Conservation (phyloP, 1,284 basidiomycete genomes). For the Porodaedalea pini region DNA sequence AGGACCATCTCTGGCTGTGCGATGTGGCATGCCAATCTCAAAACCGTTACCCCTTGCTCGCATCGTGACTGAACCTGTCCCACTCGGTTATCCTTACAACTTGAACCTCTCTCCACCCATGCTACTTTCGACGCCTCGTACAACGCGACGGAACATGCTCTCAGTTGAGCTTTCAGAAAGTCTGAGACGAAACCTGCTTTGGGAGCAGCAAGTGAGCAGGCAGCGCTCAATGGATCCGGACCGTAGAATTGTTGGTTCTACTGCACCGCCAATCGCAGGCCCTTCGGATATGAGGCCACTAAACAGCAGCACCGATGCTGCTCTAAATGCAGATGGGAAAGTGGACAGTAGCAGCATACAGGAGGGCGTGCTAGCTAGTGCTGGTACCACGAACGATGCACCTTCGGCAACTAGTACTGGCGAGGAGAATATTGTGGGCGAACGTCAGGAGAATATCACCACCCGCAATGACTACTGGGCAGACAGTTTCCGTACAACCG, state of each 20-base stretch:
- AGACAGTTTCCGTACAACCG: constrained; percentile 60
- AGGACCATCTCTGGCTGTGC: neutral
- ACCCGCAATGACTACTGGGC: constrained; percentile 66
- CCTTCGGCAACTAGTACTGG: too few relatives aligned
- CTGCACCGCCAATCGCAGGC: constrained; percentile 17
- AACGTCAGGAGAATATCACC: constrained; percentile 41
- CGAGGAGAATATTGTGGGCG: constrained; percentile 27
- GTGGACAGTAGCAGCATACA: neutral
- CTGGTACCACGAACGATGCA: too few relatives aligned
- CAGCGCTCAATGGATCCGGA: constrained; percentile 41
- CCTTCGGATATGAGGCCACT: constrained; percentile 29
- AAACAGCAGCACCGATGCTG: constrained; percentile 24
- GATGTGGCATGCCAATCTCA: neutral
- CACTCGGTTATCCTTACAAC: constrained; percentile 70
- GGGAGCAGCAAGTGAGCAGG: constrained; percentile 75
- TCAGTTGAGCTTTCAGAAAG: constrained; percentile 83
- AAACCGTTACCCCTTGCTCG: constrained; percentile 19
- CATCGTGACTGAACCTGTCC: constrained; percentile 46
- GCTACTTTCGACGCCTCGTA: constrained; percentile 76
- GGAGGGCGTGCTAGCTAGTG: too few relatives aligned
- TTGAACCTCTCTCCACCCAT: constrained; percentile 62
- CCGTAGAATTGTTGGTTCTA: constrained; percentile 29
- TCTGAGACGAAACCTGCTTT: constrained; percentile 76
- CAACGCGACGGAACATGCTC: constrained; percentile 82
- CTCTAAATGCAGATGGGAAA: constrained; percentile 23